These are phyloP conservation scores for Ophiocordyceps unilateralis DNA, from an alignment of 2,329 filamentous ascomycete species.

Conservation along the genomic window DNA sequence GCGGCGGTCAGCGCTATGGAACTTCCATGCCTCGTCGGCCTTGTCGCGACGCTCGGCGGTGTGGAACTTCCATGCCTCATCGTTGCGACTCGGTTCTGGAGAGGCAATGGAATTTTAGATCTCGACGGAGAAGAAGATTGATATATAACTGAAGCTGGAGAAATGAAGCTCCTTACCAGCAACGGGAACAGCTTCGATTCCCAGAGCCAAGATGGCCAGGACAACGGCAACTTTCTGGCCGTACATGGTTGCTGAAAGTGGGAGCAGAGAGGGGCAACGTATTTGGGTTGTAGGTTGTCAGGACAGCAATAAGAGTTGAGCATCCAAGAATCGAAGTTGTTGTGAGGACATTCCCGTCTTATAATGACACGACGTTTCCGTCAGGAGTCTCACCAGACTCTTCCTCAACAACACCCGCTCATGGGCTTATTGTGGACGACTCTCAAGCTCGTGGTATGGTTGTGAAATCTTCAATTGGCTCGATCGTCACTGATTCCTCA, in stretches of 20 bases:
- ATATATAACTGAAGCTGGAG: too few species aligned
- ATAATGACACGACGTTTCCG: too few species aligned
- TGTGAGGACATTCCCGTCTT: too few species aligned
- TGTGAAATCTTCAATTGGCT: too few species aligned
- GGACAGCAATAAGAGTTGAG: not conserved
- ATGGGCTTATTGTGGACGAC: too few species aligned
- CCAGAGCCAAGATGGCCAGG: not conserved
- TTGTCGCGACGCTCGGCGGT: not conserved
- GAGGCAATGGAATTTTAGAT: not conserved
- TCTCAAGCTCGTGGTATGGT: not conserved
- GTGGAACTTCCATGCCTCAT: not conserved
- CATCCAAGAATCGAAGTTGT: too few species aligned
- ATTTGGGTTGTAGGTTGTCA: not conserved
- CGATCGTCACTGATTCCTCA: not conserved
- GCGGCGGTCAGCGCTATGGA: not conserved
- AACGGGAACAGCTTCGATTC: not conserved
- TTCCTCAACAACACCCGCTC: too few species aligned
- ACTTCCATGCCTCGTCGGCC: not conserved
- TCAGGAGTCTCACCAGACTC: too few species aligned
- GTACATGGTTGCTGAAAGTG: not conserved
- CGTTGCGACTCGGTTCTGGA: not conserved
- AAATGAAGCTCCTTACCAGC: not conserved
- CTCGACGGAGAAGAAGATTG: too few species aligned
- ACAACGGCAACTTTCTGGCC: not conserved
- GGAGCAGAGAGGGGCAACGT: not conserved